Conservation (phyloP, 164 flowering plant species). For the Macadamia integrifolia region DNA sequence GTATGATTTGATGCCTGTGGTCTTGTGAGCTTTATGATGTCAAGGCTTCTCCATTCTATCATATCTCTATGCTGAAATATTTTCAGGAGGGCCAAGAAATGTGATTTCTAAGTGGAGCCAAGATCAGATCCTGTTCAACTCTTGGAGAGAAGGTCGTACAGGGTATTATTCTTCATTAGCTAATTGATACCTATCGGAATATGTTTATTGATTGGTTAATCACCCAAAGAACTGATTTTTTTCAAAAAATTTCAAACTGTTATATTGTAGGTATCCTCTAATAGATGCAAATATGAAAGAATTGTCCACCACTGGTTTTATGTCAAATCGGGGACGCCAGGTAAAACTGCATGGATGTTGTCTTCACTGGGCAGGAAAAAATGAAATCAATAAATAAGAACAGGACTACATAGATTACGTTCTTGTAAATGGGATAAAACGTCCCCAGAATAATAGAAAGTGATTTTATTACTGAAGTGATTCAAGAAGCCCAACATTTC, state of each 20-base stretch:
- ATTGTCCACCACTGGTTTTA: slow-evolving; percentile 73
- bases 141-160: slow-evolving; percentile 82
- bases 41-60: background rate
- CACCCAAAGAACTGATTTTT: background rate
- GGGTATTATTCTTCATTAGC: slow-evolving; percentile 43
- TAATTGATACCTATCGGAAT: background rate
- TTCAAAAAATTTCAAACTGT: background rate
- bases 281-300: slow-evolving; percentile 95
- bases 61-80: background rate
- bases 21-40: background rate
- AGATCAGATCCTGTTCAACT: slow-evolving; percentile 55
- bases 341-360: slow-evolving; percentile 24
- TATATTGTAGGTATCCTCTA: slow-evolving; percentile 67
- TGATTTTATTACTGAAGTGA: background rate
- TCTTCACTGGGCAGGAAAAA: background rate
- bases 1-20: background rate
- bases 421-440: background rate
- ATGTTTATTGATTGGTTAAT: background rate
- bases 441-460: background rate
- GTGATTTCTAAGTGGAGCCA: slow-evolving; percentile 67
- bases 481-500: background rate
- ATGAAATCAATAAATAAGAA: background rate
- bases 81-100: slow-evolving; percentile 82
- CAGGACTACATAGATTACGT: too few relatives aligned
- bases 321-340: slow-evolving; percentile 98